Percentiles rank a stretch among this genome's conserved stretches.
These are phyloP conservation scores for Chlamydomonas asymmetrica DNA, from an alignment of 139 green algal genomes.

Conservation along the genomic window DNA sequence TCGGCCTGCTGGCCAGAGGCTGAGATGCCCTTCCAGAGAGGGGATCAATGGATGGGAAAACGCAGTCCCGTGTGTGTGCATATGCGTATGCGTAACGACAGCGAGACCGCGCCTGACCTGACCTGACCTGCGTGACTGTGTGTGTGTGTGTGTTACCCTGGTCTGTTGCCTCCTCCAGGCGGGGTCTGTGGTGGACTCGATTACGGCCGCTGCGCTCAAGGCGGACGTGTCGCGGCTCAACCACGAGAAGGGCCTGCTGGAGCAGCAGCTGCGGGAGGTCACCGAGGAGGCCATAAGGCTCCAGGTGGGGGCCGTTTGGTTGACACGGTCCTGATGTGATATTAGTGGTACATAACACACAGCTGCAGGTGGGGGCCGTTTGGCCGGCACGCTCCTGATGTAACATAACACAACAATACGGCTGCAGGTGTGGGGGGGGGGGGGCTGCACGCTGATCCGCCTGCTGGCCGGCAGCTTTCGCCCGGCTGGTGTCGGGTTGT, in stretches of 20 bases:
- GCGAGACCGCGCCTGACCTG: background rate
- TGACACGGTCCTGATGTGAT: background rate
- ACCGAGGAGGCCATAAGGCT: slow-evolving; percentile 28
- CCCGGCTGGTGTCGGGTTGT: background rate
- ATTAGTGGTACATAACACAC: no score
- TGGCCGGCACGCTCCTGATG: background rate
- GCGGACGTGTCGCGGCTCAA: background rate
- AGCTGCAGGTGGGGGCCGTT: background rate
- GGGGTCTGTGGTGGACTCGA: background rate
- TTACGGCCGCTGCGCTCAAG: background rate
- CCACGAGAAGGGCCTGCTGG: slow-evolving; percentile 30
- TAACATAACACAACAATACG: background rate
- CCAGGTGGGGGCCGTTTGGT: slow-evolving; percentile 14
- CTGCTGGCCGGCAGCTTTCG: background rate
- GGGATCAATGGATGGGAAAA: background rate
- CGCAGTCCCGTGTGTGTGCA: background rate
- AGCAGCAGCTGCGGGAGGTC: slow-evolving; percentile 40
- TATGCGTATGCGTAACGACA: background rate
- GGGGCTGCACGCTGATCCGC: background rate
- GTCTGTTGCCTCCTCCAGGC: background rate
- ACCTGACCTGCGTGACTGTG: no score
- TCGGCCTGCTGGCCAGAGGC: no score
- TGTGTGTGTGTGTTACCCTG: no score
- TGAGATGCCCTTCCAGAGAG: no score
- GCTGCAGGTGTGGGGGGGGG: background rate